Percentiles rank a stretch among this genome's conserved stretches.
Conservation (phyloP, 768 basidiomycete species). For the Naganishia kalamii region DNA sequence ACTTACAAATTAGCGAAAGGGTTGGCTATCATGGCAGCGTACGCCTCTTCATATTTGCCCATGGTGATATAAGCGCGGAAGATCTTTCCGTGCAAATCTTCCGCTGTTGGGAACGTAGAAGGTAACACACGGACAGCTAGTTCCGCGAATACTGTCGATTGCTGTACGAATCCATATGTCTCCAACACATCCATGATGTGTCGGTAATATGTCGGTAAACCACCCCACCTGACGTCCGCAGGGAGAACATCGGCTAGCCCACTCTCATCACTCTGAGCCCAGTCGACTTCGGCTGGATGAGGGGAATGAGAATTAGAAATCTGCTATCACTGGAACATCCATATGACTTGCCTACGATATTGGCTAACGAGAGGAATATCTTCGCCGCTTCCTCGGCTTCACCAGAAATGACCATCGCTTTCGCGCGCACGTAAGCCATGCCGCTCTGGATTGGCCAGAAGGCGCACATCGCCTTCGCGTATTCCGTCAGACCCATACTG, state of each 20-base stretch:
- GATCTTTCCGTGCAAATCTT: constrained; percentile 67
- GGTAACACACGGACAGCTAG: constrained; percentile 70
- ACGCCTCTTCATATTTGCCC: constrained; percentile 78
- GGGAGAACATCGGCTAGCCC: constrained; percentile 20
- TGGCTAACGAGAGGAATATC: background rate
- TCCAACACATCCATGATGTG: constrained; percentile 73
- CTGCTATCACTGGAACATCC: background rate
- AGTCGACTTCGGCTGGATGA: background rate
- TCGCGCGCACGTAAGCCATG: background rate
- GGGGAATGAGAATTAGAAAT: background rate
- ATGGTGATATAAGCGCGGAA: constrained; percentile 70
- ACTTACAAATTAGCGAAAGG: constrained; percentile 74
- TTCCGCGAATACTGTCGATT: constrained; percentile 69
- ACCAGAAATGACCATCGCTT: background rate
- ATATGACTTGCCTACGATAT: background rate
- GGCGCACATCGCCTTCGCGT: background rate
- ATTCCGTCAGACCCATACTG: constrained; percentile 4
- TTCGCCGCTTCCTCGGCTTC: background rate
- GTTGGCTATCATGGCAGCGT: constrained; percentile 64
- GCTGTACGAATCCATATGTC: constrained; percentile 52
- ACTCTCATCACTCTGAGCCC: constrained; percentile 3
- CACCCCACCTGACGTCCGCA: constrained; percentile 21
- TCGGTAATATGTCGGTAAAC: constrained; percentile 65
- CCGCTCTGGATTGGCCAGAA: constrained; percentile 4
- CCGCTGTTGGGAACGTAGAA: constrained; percentile 54